Evolutionary conservation across 768 basidiomycete species (phyloP).

Genomic region (Russula compacta): DNA sequence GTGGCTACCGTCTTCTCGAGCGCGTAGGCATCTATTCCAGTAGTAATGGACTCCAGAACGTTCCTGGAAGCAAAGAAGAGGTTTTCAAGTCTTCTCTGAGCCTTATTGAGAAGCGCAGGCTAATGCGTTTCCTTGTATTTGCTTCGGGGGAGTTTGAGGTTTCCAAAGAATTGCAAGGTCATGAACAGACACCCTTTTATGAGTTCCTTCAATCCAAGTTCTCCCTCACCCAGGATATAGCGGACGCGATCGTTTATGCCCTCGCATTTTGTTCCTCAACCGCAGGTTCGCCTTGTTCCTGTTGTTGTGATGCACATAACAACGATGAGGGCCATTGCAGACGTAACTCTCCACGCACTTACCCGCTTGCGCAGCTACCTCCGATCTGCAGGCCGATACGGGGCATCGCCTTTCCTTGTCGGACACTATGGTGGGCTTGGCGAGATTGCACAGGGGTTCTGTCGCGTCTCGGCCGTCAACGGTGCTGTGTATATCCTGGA

Average conservation of each 20-base stretch:
- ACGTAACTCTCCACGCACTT: slow-evolving; percentile 56
- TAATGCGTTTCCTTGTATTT: slow-evolving; percentile 89
- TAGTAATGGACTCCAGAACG: slow-evolving; percentile 39
- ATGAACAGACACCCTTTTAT: slow-evolving; percentile 47
- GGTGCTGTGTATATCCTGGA: slow-evolving; percentile 70
- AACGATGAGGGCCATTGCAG: slow-evolving; percentile 31
- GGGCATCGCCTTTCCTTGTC: slow-evolving; percentile 81
- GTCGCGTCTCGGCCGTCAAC: slow-evolving; percentile 75
- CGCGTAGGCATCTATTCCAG: slow-evolving; percentile 51
- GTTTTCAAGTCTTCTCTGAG: slow-evolving; percentile 81
- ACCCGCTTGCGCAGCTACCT: slow-evolving; percentile 66
- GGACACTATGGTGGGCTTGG: slow-evolving; percentile 92
- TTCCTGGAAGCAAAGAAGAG: slow-evolving; percentile 88
- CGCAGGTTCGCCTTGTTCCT: slow-evolving; percentile 38
- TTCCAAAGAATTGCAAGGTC: slow-evolving; percentile 47
- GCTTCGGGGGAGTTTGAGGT: slow-evolving; percentile 67
- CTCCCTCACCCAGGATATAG: slow-evolving; percentile 46
- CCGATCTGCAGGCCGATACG: slow-evolving; percentile 76
- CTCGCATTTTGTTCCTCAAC: slow-evolving; percentile 59
- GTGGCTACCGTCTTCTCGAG: slow-evolving; percentile 80
- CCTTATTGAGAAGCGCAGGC: slow-evolving; percentile 75
- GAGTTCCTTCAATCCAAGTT: slow-evolving; percentile 61
- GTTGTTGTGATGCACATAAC: not conserved
- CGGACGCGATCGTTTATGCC: slow-evolving; percentile 61
- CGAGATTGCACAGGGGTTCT: slow-evolving; percentile 88